Percentiles rank a stretch among this genome's conserved stretches.
Evolutionary conservation across 2,329 filamentous ascomycete genomes (phyloP).

Genomic region (Trichophyton benhamiae): DNA sequence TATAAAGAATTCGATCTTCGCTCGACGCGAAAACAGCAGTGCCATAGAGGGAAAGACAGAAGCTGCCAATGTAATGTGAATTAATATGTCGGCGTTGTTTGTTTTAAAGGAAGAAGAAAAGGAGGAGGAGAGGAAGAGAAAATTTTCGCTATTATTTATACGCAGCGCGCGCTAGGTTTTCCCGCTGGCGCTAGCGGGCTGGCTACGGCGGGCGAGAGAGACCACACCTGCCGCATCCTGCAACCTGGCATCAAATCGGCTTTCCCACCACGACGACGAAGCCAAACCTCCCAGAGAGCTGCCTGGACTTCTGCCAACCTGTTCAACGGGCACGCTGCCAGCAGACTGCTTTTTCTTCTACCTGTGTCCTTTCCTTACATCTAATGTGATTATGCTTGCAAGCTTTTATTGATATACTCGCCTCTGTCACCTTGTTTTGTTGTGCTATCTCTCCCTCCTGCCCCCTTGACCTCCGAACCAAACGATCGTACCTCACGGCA

Average conservation of each 20-base stretch:
- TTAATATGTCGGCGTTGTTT: slow-evolving; percentile 40
- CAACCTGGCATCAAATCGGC: slow-evolving; percentile 34
- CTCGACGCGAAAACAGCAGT: slow-evolving; percentile 57
- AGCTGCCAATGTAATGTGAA: slow-evolving; percentile 50
- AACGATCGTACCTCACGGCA: slow-evolving; percentile 9
- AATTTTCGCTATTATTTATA: background rate
- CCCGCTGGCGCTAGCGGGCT: background rate
- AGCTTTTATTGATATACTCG: background rate
- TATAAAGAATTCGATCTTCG: slow-evolving; percentile 44
- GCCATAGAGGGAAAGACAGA: slow-evolving; percentile 34
- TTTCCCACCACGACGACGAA: slow-evolving; percentile 5
- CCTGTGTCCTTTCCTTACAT: too few relatives aligned
- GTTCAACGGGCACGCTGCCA: background rate
- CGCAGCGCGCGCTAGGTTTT: background rate
- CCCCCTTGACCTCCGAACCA: slow-evolving; percentile 5
- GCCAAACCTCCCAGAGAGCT: background rate
- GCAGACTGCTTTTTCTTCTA: background rate
- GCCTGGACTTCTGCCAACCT: background rate
- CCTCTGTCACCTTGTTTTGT: background rate
- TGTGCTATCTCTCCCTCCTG: background rate
- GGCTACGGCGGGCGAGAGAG: slow-evolving; percentile 23
- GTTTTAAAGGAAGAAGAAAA: slow-evolving; percentile 24
- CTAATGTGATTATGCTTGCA: slow-evolving; percentile 8
- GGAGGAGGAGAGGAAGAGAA: slow-evolving; percentile 16
- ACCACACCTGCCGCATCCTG: slow-evolving; percentile 25